These are phyloP conservation scores for Camelina laxa DNA, from an alignment of 345 rosid species.

Conservation along the genomic window DNA sequence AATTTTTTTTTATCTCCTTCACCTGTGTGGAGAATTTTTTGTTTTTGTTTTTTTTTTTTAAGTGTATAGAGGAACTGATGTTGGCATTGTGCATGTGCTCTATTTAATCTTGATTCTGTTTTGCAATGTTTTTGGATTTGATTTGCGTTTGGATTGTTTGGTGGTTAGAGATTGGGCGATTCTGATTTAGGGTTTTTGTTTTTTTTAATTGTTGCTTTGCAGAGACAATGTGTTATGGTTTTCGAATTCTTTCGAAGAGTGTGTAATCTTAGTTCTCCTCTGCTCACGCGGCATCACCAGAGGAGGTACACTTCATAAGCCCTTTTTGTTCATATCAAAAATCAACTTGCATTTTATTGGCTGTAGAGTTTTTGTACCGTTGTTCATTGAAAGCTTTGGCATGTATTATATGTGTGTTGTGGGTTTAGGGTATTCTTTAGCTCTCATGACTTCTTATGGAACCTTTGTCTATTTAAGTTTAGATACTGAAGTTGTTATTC, in stretches of 20 bases:
- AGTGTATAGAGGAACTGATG: constrained; percentile 23
- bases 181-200: constrained; percentile 56
- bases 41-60: not conserved
- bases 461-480: not conserved
- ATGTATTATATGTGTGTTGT: not conserved
- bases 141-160: constrained; percentile 27
- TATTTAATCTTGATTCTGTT: constrained; percentile 37
- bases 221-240: constrained; percentile 45
- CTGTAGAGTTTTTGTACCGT: not conserved
- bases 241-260: constrained; percentile 11
- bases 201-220: constrained; percentile 17
- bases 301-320: constrained; percentile 34
- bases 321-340: not conserved
- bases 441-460: constrained; percentile 20
- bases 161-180: constrained; percentile 14
- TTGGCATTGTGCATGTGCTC: constrained; percentile 43
- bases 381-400: not conserved
- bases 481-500: not conserved
- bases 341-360: not conserved
- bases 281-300: constrained; percentile 12
- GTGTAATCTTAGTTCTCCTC: constrained; percentile 31
- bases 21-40: constrained; percentile 5
- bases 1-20: not conserved
- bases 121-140: constrained; percentile 21
- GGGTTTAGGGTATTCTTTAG: not conserved